Conservation (phyloP, 148 eudicot species). For the Heliosperma pusillum region DNA sequence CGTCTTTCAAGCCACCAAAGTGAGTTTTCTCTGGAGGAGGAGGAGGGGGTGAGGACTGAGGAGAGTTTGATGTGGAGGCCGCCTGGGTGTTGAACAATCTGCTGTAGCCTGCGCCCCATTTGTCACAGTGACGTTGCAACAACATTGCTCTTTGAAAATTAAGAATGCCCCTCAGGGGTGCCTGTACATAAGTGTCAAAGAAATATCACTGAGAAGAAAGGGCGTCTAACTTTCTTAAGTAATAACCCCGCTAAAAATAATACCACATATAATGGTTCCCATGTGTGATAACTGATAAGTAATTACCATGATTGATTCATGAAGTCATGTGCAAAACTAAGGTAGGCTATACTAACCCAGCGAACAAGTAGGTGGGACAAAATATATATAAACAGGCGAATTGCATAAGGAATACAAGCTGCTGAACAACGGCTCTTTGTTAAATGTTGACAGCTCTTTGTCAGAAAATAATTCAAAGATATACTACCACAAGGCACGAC, state of each 20-base stretch:
- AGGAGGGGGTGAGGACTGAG: constrained; percentile 88
- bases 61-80: constrained; percentile 62
- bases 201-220: neutral
- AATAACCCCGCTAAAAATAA: neutral
- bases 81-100: constrained; percentile 81
- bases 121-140: constrained; percentile 34
- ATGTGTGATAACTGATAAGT: neutral
- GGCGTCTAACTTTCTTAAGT: neutral
- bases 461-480: neutral
- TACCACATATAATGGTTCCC: neutral
- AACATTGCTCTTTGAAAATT: constrained; percentile 48
- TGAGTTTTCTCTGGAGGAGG: constrained; percentile 98
- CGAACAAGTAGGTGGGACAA: neutral
- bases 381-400: neutral
- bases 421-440: neutral
- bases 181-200: constrained; percentile 34
- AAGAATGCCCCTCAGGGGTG: constrained; percentile 70
- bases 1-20: constrained; percentile 93
- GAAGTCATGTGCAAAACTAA: neutral
- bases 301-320: neutral
- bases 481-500: neutral
- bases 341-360: neutral
- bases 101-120: constrained; percentile 34
- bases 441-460: neutral
- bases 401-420: neutral